phyloP scores from a whole-genome alignment of 2,329 filamentous ascomycete genomes.

The Macrophomina tecta region DNA sequence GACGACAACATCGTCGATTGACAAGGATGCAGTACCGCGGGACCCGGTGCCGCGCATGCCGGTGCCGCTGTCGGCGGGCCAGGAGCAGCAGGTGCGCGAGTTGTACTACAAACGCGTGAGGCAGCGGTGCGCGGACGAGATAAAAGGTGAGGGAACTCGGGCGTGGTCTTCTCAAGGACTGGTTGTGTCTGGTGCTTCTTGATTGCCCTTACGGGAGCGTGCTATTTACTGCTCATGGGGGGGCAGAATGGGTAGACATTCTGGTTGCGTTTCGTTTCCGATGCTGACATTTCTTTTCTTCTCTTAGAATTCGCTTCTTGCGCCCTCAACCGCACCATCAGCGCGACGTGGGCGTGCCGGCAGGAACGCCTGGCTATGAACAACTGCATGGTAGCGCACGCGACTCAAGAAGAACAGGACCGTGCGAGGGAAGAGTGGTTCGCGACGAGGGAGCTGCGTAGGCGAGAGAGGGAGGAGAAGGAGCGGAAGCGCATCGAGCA shows the following conservation, averaged over 20 bases:
- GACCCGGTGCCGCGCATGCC: conserved; percentile 65
- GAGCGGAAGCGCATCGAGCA: conserved; percentile 50
- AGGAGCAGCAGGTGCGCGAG: conserved; percentile 82
- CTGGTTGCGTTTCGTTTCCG: too few species aligned
- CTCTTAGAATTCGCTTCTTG: conserved; percentile 84
- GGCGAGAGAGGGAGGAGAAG: conserved; percentile 67
- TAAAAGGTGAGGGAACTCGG: conserved; percentile 47
- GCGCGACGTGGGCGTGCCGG: conserved; percentile 85
- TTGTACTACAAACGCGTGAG: conserved; percentile 82
- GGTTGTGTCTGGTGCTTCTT: too few species aligned
- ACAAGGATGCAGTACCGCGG: conserved; percentile 14
- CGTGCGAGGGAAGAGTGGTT: conserved; percentile 95
- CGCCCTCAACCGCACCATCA: conserved; percentile 83
- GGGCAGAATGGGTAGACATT: too few species aligned
- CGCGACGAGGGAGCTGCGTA: conserved; percentile 72
- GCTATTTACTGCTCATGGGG: too few species aligned
- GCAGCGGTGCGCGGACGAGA: conserved; percentile 68
- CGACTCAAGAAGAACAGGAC: conserved; percentile 84
- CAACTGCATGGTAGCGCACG: conserved; percentile 85
- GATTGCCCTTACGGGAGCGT: too few species aligned
- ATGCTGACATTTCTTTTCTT: neutral
- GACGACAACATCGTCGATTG: neutral
- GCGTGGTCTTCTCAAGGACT: too few species aligned
- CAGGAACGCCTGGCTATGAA: conserved; percentile 86
- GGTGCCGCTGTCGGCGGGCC: conserved; percentile 78